Percentiles rank a stretch among this genome's conserved stretches.
phyloP scores from a whole-genome alignment of 768 basidiomycete species.

The Mycena kentingensis region DNA sequence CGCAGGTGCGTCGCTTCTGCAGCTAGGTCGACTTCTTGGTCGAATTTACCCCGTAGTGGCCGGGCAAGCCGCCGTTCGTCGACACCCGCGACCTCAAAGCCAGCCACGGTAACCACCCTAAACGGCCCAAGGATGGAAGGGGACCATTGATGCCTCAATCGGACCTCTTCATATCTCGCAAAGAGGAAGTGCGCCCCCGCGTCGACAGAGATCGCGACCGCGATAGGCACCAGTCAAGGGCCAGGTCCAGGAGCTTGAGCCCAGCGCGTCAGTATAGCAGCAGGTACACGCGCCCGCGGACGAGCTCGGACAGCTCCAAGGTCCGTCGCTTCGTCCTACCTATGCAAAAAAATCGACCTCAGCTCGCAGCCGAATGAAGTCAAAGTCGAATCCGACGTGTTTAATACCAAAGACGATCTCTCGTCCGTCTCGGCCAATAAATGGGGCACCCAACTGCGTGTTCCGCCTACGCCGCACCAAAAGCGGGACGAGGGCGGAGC shows the following conservation, averaged over 20 bases:
- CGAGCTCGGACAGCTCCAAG: too few species aligned
- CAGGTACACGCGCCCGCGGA: too few species aligned
- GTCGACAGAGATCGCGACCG: conserved; percentile 8
- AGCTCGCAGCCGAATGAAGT: conserved; percentile 6
- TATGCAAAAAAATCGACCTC: conserved; percentile 8
- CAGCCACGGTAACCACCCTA: conserved; percentile 17
- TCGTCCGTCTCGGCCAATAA: conserved; percentile 10
- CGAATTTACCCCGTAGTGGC: conserved; percentile 18
- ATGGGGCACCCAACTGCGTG: conserved; percentile 4
- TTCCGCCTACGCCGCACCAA: not conserved
- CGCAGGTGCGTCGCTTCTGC: conserved; percentile 38
- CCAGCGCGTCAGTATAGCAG: not conserved
- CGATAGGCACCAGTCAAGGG: conserved; percentile 5
- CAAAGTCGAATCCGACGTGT: not conserved
- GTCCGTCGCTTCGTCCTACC: too few species aligned
- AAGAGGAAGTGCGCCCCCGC: conserved; percentile 24
- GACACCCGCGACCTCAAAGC: conserved; percentile 12
- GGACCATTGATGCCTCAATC: conserved; percentile 44
- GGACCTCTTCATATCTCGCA: conserved; percentile 43
- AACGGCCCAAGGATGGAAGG: conserved; percentile 28
- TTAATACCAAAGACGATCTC: conserved; percentile 9
- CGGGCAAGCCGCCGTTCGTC: conserved; percentile 24
- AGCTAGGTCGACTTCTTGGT: too few species aligned
- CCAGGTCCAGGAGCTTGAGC: not conserved
- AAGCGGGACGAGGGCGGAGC: not conserved